Base-by-base conservation (phyloP, 495 filamentous ascomycete species). In the Parathielavia hyrcaniae region DNA sequence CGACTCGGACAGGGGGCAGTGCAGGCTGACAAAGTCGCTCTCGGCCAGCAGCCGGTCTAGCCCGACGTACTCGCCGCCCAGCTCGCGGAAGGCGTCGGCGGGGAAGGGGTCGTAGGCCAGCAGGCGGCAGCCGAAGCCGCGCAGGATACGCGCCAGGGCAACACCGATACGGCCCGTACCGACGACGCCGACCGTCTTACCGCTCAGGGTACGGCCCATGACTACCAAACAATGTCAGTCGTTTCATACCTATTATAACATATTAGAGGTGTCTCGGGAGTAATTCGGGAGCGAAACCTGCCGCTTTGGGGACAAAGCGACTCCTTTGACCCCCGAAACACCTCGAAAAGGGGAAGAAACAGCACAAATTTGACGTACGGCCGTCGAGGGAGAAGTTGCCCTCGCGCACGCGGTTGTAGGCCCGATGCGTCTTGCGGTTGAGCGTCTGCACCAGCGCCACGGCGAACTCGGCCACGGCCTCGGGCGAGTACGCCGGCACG, bases 401-500 rank as follows among this genome's bases (percentile, higher is more conserved):
- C 69, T 88, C 86, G 34, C 85, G 82, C 19, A 86, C 85, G 13
- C 86, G 83, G 66, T 82, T 86, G 69, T 84, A 89, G 7, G 85
- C 81, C 22, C 85, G 82, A 66, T 88, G 86, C 16, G 82, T 85
- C 60, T 85, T 83, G 19, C 86, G 83, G 63, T 88, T 86, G 26
- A 88, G 74, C 0, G 85, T 86, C 69, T 84, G 83, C 40, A 86
- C 73, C 64, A 88, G 75, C 10, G 83, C 81, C 16, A 87, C 74
- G 19, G 85, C 79, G 64, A 86, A 88, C 71, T 88, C 86, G 61
- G 86, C 86, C 4, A 89, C 86, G 5, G 85, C 82, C 62, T 87
- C 85, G 57, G 86, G 86, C 5, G 81, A 83, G 68, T 89, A 88
- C 1, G 84, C 75, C 0, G 84, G 84, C 20, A 89, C 85, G 54